These are phyloP conservation scores for Passalora sequoiae DNA, from an alignment of 2,329 filamentous ascomycete genomes.

Conservation along the genomic window DNA sequence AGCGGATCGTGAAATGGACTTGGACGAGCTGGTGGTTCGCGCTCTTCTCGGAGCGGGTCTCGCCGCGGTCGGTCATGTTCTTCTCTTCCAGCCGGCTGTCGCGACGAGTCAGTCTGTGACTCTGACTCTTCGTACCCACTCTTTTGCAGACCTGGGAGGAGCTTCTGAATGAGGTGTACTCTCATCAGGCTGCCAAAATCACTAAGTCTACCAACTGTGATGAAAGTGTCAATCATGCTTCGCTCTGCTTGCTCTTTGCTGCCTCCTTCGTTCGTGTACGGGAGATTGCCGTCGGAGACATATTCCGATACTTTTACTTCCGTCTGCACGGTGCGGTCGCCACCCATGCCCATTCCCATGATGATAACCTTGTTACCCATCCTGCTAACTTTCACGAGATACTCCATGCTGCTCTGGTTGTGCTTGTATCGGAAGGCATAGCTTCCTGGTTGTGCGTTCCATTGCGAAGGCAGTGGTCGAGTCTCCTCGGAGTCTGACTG, in stretches of 20 bases:
- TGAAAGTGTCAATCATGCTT: conserved; percentile 59
- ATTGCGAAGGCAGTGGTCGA: conserved; percentile 64
- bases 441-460: conserved; percentile 68
- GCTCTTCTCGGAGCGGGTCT: conserved; percentile 49
- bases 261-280: conserved; percentile 33
- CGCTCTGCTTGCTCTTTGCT: conserved; percentile 39
- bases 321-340: conserved; percentile 74
- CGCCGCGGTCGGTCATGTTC: conserved; percentile 34
- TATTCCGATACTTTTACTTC: conserved; percentile 72
- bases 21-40: conserved; percentile 59
- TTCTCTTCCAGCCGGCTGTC: conserved; percentile 21
- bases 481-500: conserved; percentile 40
- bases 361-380: conserved; percentile 81
- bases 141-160: conserved; percentile 71
- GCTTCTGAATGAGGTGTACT: conserved; percentile 73
- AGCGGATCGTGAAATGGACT: conserved; percentile 57
- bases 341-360: conserved; percentile 69
- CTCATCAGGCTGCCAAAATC: conserved; percentile 69
- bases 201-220: conserved; percentile 62
- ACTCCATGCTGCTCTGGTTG: conserved; percentile 76
- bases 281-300: conserved; percentile 58
- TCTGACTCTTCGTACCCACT: conserved; percentile 66
- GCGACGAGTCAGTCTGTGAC: conserved; percentile 10
- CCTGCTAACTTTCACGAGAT: conserved; percentile 73
- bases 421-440: conserved; percentile 85